phyloP scores from a whole-genome alignment of 257 asterid species.

The Lavandula angustifolia region DNA sequence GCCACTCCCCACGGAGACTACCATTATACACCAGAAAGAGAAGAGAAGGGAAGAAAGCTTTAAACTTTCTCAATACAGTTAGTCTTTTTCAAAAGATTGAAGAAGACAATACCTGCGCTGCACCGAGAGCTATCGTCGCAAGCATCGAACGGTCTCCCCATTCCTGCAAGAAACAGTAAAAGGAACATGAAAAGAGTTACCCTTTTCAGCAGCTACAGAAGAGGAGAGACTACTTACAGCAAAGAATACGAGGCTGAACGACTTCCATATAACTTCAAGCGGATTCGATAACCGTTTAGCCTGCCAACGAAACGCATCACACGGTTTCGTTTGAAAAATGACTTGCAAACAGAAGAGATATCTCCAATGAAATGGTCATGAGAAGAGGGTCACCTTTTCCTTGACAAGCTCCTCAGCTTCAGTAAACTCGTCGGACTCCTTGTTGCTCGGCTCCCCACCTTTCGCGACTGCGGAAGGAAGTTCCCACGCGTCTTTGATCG shows the following conservation, averaged over 20 bases:
- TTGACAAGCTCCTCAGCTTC: conserved; percentile 99
- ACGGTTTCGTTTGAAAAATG: too few relatives aligned
- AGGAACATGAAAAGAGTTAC: neutral
- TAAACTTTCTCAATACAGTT: neutral
- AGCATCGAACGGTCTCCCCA: conserved; percentile 99
- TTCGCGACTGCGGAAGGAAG: conserved; percentile 63
- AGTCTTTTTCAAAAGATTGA: too few relatives aligned
- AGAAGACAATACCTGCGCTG: conserved; percentile 98
- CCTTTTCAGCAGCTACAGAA: neutral
- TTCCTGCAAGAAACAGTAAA: conserved; percentile 8
- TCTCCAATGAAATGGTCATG: neutral
- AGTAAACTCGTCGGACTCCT: conserved; percentile 72
- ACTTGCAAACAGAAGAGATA: neutral
- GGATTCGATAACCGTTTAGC: conserved; percentile 73
- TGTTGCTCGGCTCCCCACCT: conserved; percentile 53
- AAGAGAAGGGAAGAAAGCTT: neutral
- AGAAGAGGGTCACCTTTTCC: conserved; percentile 53
- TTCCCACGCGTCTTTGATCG: conserved; percentile 97
- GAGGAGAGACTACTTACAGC: conserved; percentile 70
- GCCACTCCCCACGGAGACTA: conserved; percentile 99
- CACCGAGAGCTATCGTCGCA: conserved; percentile 97
- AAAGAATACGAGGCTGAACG: conserved; percentile 93
- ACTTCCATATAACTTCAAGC: conserved; percentile 82
- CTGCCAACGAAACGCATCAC: too few relatives aligned
- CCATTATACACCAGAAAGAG: neutral